phyloP scores from a whole-genome alignment of 2,329 filamentous ascomycete species.

The Alternaria rosae region DNA sequence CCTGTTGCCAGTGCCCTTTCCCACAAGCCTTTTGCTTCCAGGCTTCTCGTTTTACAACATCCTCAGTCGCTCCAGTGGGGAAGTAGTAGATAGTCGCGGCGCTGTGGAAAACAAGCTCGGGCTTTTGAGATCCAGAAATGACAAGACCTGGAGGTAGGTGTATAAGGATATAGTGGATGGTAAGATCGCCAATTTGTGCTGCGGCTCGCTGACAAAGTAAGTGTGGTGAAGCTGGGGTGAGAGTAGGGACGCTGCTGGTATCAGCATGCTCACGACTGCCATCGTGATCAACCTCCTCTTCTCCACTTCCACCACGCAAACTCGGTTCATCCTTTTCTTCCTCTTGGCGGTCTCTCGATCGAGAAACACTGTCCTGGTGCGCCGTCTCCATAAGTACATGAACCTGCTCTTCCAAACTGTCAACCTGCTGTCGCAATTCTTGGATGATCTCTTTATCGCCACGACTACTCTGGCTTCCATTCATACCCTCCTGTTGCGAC shows the following conservation, averaged over 20 bases:
- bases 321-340: background rate
- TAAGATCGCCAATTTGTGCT: background rate
- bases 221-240: background rate
- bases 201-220: background rate
- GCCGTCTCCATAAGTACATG: background rate
- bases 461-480: background rate
- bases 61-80: background rate
- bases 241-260: background rate
- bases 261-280: background rate
- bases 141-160: slow-evolving; percentile 16
- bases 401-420: background rate
- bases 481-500: no score
- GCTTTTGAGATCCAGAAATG: background rate
- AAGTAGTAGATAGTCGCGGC: slow-evolving; percentile 4
- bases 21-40: background rate
- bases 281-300: background rate
- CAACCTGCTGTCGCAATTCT: background rate
- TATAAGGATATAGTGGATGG: slow-evolving; percentile 1
- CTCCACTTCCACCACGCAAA: background rate
- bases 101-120: slow-evolving; percentile 12
- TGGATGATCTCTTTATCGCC: background rate
- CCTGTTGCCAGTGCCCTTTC: background rate
- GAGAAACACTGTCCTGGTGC: background rate
- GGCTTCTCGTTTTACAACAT: background rate
- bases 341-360: background rate